phyloP scores from a whole-genome alignment of 441 rosid species.

The Kokia cookei region DNA sequence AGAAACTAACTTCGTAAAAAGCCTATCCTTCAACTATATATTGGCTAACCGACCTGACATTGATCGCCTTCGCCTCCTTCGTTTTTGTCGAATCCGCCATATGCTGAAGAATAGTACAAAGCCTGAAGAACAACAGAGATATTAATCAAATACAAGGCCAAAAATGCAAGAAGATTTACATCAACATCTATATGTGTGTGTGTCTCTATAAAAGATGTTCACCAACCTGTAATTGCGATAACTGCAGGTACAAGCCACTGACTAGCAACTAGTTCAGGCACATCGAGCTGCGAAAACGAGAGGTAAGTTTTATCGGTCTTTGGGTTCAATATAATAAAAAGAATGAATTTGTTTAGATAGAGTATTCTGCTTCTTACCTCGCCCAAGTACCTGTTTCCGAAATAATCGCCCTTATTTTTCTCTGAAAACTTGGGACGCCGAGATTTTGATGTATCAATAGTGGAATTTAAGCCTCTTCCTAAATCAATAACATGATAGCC shows the following conservation, averaged over 20 bases:
- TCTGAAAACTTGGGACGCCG: slow-evolving; percentile 30
- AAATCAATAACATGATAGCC: slow-evolving; percentile 60
- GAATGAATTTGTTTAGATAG: background rate
- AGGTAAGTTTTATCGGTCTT: background rate
- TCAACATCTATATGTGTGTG: background rate
- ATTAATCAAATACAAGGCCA: slow-evolving; percentile 4
- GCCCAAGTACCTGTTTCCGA: slow-evolving; percentile 52
- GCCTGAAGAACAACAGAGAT: slow-evolving; percentile 32
- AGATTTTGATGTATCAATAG: slow-evolving; percentile 28
- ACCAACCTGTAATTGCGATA: slow-evolving; percentile 60
- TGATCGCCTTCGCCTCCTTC: slow-evolving; percentile 66
- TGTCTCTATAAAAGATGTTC: background rate
- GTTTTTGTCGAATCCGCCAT: slow-evolving; percentile 71
- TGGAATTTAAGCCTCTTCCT: slow-evolving; percentile 50
- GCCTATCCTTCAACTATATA: slow-evolving; percentile 21
- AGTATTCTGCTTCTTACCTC: slow-evolving; percentile 47
- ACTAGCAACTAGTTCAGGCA: slow-evolving; percentile 60
- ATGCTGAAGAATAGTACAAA: slow-evolving; percentile 53
- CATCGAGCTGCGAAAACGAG: slow-evolving; percentile 55
- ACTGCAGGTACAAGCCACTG: slow-evolving; percentile 80
- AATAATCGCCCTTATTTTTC: slow-evolving; percentile 30
- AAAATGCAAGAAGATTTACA: background rate
- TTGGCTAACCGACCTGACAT: slow-evolving; percentile 44
- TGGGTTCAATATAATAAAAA: background rate
- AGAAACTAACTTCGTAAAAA: background rate